These are phyloP conservation scores for Chlorella ohadii DNA, from an alignment of 139 green algal species.

Conservation along the genomic window DNA sequence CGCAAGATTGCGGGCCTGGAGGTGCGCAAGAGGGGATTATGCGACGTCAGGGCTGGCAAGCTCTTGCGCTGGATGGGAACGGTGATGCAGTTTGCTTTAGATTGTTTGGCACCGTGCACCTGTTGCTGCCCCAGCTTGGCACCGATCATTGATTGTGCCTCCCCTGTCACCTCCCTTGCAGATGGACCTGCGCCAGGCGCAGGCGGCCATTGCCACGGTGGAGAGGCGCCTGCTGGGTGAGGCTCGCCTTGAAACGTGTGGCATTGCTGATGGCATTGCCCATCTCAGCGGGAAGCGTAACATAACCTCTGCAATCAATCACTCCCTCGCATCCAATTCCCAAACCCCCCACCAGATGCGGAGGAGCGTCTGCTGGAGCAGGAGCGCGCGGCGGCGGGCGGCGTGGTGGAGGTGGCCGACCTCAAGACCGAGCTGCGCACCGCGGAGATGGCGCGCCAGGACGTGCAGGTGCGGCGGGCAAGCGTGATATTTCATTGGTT, in stretches of 20 bases:
- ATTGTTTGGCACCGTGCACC: too few relatives aligned
- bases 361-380: slow-evolving; percentile 18
- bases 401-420: neutral
- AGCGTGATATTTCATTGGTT: too few relatives aligned
- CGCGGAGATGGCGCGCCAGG: slow-evolving; percentile 23
- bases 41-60: too few relatives aligned
- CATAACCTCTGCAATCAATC: neutral
- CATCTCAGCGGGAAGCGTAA: too few relatives aligned
- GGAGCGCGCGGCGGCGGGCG: neutral
- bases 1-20: neutral
- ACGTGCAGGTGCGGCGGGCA: neutral
- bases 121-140: too few relatives aligned
- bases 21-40: neutral
- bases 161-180: neutral
- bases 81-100: too few relatives aligned
- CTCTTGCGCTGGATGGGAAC: too few relatives aligned
- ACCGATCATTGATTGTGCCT: neutral
- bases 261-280: too few relatives aligned
- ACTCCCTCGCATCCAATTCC: neutral
- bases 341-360: neutral
- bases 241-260: too few relatives aligned
- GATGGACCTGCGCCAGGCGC: slow-evolving; percentile 8
- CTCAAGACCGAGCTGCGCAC: slow-evolving; percentile 15
- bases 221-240: slow-evolving; percentile 18
- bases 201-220: neutral